These are phyloP conservation scores for Podaxis rugospora DNA, from an alignment of 768 basidiomycete species.

Conservation along the genomic window DNA sequence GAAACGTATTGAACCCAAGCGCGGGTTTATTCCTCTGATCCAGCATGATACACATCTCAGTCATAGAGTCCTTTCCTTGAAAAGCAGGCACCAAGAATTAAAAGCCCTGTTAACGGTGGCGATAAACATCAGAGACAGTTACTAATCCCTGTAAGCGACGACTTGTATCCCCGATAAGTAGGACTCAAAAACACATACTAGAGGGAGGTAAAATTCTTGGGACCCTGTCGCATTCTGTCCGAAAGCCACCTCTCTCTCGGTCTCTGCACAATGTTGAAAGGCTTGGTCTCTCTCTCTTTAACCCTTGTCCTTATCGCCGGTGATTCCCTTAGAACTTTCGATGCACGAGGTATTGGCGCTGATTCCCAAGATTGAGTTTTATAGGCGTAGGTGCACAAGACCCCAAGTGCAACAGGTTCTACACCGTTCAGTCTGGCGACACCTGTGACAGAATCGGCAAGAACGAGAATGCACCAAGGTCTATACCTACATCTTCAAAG, in stretches of 20 bases:
- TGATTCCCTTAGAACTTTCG: neutral
- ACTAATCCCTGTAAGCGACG: too few species aligned
- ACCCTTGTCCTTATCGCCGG: neutral
- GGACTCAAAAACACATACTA: too few species aligned
- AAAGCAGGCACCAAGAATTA: too few species aligned
- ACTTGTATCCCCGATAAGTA: too few species aligned
- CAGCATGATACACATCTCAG: too few species aligned
- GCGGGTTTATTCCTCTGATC: too few species aligned
- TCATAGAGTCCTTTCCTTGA: too few species aligned
- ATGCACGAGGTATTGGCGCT: neutral
- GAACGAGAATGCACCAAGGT: slow-evolving; percentile 41
- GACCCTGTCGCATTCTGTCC: neutral
- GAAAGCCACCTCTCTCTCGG: neutral
- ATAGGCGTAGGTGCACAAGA: neutral
- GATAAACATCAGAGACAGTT: too few species aligned
- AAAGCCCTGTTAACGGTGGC: too few species aligned
- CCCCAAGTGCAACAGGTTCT: slow-evolving; percentile 41
- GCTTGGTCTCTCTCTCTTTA: neutral
- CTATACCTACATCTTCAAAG: neutral
- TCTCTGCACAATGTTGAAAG: neutral
- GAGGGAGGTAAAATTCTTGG: too few species aligned
- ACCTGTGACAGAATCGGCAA: slow-evolving; percentile 54
- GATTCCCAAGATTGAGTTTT: neutral
- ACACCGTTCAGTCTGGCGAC: slow-evolving; percentile 45
- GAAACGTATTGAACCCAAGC: too few species aligned